Evolutionary conservation across 2,329 filamentous ascomycete species (phyloP), one percentile per base, ranked within the genome.

Genomic region (Fusarium brachygibbosum): DNA sequence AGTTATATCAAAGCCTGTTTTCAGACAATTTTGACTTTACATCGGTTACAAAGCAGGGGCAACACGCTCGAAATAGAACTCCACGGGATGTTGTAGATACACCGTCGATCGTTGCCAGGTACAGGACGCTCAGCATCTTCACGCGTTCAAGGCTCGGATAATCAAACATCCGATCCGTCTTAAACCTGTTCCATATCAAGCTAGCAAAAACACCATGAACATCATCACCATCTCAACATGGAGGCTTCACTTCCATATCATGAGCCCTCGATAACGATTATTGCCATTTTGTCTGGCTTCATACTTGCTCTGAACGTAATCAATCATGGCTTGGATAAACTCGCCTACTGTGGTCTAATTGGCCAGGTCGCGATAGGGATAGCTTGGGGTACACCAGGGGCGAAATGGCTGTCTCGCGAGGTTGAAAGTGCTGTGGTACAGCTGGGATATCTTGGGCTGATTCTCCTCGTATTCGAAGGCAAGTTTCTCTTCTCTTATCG

Each of bases 391-490:
- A 85, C 84, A 0, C 91, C 91, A 0, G 90, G 90, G 2, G 86
- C 82, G 5, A 83, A 86, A 75, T 89, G 86, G 85, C 83, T 94
- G 1, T 80, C 82, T 1, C 21, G 58, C 0, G 79, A 84, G 6
- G 77, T 82, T 2, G 84, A 94, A 77, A 74, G 84, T 19, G 82
- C 83, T 0, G 81, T 92, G 29, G 84, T 90, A 23, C 85, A 91
- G 62, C 76, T 94, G 2, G 92, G 92, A 1, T 94, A 94, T 74
- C 78, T 94, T 0, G 91, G 92, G 0, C 76, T 94, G n/a, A 84
- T 94, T 9, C 79, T 93, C 28, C 79, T 94, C 2, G 90, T 94
- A 0, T 93, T 88, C 75, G 89, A 93, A 82, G 90, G 88, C 85
- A 8, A 29, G 35, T 19, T 0, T 0, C 0, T 1, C 0, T 2